Conservation (phyloP, 2,329 filamentous ascomycete species). For the Scedosporium aurantiacum region DNA sequence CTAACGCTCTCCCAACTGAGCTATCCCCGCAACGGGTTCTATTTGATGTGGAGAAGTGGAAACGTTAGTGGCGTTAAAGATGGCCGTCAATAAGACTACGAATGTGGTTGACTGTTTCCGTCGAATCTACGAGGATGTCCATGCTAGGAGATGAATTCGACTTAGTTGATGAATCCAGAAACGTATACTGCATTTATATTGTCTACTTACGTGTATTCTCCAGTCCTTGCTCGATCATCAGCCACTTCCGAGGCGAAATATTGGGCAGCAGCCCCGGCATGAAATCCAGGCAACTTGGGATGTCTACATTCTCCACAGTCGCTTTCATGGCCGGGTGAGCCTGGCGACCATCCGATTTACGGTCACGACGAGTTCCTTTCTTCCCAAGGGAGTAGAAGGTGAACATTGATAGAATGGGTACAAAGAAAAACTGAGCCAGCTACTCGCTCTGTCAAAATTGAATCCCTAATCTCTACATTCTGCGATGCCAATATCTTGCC, state of each 20-base stretch:
- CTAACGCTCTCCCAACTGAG: conserved; percentile 2
- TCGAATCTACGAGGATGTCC: too few species aligned
- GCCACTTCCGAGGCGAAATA: conserved; percentile 24
- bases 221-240: neutral
- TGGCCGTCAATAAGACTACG: too few species aligned
- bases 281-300: conserved; percentile 19
- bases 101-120: too few species aligned
- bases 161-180: neutral
- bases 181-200: neutral
- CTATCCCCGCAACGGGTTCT: neutral
- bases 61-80: neutral
- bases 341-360: conserved; percentile 25
- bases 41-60: neutral
- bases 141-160: too few species aligned
- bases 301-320: conserved; percentile 23
- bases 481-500: neutral
- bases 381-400: too few species aligned
- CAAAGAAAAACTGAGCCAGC: neutral
- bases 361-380: conserved; percentile 13
- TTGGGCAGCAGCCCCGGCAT: conserved; percentile 18
- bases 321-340: conserved; percentile 22
- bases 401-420: too few species aligned
- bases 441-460: neutral
- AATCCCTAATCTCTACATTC: neutral
- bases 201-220: neutral